Evolutionary conservation across 1,139 yeast species (phyloP), one percentile per base, ranked within the genome.

Genomic region (Yamadazyma diospyri): DNA sequence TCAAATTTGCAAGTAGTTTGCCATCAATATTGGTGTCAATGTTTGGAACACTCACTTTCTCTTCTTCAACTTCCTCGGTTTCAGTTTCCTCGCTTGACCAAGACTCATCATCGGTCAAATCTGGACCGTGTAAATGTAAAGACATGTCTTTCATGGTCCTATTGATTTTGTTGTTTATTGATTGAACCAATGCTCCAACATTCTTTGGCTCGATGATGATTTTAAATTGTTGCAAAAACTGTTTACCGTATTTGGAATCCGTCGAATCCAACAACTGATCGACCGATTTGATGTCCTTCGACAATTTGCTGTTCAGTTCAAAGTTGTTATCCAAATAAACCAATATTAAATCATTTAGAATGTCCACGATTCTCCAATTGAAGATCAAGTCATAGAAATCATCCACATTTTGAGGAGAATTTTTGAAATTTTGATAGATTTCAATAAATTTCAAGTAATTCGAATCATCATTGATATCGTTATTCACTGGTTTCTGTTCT

Each of bases 341-440:
- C 19, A 59, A 35, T 32, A 55, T 62, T 34, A 66, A 51, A 35
- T 60, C 59, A 37, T 63, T 57, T 11, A 59, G 41, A 16, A 67
- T 48, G 26, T 62, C 71, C 37, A 65, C 47, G 2, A 66, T 33
- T 47, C 73, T 59, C 72, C 72, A 67, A 18, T 57, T 48, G 14
- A 54, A 47, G 3, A 67, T 34, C 9, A 61, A 35, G 1, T 48
- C 53, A 37, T 56, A 67, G 22, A 55, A 51, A 38, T 61, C 52
- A 7, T 38, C 25, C 30, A 45, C 46, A 10, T 46, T 43, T 25
- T 55, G 54, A 26, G 43, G 6, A 9, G 20, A 51, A 37, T 61
- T 52, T 8, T 39, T 24, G 30, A 45, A 47, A 10, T 46, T 43
- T 25, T 55, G 54, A 27, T 44, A 53, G 14, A 57, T 37, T 38